Conservation (phyloP, 2,329 filamentous ascomycete species). For the Pseudohalonectria lignicola region DNA sequence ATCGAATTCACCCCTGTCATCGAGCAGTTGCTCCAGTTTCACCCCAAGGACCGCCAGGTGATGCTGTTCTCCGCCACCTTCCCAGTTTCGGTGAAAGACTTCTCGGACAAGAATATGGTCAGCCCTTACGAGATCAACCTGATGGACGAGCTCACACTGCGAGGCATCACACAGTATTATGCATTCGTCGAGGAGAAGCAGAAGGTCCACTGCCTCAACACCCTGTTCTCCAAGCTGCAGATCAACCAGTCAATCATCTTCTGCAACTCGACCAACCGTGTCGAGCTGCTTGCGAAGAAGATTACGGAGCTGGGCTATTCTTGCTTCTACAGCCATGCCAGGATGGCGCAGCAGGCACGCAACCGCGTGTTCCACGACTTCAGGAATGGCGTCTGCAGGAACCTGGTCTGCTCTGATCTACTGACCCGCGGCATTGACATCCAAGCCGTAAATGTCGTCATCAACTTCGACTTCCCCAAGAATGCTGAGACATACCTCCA, state of each 20-base stretch:
- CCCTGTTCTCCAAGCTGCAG: conserved; percentile 95
- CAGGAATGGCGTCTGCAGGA: conserved; percentile 93
- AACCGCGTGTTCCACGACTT: conserved; percentile 99
- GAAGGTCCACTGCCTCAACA: conserved; percentile 98
- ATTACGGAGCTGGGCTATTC: conserved; percentile 99
- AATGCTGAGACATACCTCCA: conserved; percentile 98
- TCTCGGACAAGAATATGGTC: conserved; percentile 96
- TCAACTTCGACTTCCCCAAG: conserved; percentile 99
- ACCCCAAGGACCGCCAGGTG: conserved; percentile 94
- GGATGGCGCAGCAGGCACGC: conserved; percentile 92
- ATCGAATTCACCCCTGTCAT: conserved; percentile 96
- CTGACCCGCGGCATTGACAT: conserved; percentile 99
- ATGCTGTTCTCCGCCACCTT: conserved; percentile 99
- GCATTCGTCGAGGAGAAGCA: conserved; percentile 99
- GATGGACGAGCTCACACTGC: conserved; percentile 96
- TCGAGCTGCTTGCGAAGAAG: conserved; percentile 96
- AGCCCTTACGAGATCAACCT: conserved; percentile 97
- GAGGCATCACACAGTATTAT: conserved; percentile 98
- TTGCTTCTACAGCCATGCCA: conserved; percentile 97
- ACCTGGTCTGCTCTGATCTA: conserved; percentile 94
- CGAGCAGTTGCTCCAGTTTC: conserved; percentile 88
- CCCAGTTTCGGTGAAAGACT: conserved; percentile 91
- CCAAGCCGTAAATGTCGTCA: conserved; percentile 97
- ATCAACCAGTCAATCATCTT: conserved; percentile 99
- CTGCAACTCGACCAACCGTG: conserved; percentile 97